A percentile compares a stretch with the other conserved stretches of the same genome.
Conservation (phyloP, 148 eudicot genomes). For the Fagopyrum esculentum region DNA sequence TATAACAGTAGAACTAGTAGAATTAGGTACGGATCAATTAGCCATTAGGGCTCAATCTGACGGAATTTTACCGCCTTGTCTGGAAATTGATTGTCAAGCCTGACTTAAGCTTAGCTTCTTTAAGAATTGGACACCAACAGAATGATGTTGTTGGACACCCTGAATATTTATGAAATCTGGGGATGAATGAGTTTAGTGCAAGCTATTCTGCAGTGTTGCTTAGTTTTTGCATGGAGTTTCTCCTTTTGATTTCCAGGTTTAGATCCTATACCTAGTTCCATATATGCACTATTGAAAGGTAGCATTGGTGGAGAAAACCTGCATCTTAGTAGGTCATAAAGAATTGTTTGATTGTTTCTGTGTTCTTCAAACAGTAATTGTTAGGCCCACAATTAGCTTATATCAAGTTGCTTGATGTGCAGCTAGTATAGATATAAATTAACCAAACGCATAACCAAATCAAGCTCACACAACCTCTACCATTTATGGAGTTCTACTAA, state of each 20-base stretch:
- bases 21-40: no score
- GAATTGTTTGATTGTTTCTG: neutral
- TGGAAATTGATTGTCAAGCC: neutral
- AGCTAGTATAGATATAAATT: neutral
- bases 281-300: neutral
- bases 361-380: neutral
- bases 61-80: no score
- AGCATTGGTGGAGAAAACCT: neutral
- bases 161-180: neutral
- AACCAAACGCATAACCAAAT: neutral
- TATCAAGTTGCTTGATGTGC: neutral
- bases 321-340: neutral
- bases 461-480: neutral
- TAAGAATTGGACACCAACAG: neutral
- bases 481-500: neutral
- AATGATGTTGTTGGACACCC: neutral
- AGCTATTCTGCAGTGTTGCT: neutral
- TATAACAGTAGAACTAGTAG: no score
- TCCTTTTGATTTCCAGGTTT: neutral
- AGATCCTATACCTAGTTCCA: neutral
- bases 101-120: neutral
- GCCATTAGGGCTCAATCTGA: no score
- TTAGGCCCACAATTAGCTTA: neutral
- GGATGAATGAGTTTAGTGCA: neutral
- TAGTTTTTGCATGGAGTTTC: neutral